Evolutionary conservation across 768 basidiomycete species (phyloP).

Genomic region (Calocera cornea): DNA sequence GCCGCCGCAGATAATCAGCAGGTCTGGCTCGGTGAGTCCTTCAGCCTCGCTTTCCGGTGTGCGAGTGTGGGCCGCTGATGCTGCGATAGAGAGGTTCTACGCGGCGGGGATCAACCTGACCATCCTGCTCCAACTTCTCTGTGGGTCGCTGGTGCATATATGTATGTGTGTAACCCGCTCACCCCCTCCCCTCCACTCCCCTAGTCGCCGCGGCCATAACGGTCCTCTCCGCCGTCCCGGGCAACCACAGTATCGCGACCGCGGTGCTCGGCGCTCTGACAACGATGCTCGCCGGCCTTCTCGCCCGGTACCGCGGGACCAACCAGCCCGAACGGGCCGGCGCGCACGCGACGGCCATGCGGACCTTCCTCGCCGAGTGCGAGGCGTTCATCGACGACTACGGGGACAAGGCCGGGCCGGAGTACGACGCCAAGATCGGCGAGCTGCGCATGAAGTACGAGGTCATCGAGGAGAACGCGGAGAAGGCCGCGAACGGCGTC

Average conservation of each 20-base stretch:
- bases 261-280: background rate
- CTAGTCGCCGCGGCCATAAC: background rate
- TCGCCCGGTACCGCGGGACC: background rate
- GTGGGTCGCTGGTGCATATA: background rate
- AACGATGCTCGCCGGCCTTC: background rate
- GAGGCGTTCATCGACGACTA: constrained; percentile 4
- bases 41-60: background rate
- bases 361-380: background rate
- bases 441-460: background rate
- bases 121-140: background rate
- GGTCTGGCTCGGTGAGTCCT: background rate
- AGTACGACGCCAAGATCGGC: background rate
- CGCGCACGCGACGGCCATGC: constrained; percentile 3
- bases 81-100: background rate
- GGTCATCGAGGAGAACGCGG: constrained; percentile 1
- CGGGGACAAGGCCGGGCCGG: background rate
- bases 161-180: background rate
- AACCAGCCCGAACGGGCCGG: constrained; percentile 3
- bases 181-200: no score
- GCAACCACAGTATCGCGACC: background rate
- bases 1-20: background rate
- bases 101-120: background rate
- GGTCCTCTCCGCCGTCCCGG: constrained; percentile 2
- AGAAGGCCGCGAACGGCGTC: background rate
- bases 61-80: background rate